Base-by-base conservation (phyloP, 257 asterid species). In the Pogostemon cablin region DNA sequence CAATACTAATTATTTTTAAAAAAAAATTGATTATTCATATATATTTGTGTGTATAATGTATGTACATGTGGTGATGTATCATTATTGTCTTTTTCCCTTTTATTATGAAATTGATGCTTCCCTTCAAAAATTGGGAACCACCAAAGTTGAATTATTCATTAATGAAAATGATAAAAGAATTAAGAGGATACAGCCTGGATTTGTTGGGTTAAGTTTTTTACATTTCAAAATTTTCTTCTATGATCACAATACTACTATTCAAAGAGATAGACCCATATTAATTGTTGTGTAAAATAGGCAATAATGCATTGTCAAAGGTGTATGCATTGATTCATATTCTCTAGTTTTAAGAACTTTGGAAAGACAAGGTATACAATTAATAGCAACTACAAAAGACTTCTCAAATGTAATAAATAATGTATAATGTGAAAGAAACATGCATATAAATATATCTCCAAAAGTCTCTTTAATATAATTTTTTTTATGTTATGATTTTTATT, bases 91-190 rank as follows among this genome's bases (percentile, higher is more conserved):
- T 63, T 37, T 76, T 3, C 25, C 49, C 76, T 39, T 69, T 69
- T 69, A 50, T 61, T 35, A 62, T 41, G 71, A 49, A 38, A 47
- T 53, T 37, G 9, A 70, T 69, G 11, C 76, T 71, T 71, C 11
- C 47, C 81, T 77, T 71, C 77, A 66, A 77, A 66, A 60, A 71
- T 77, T 35, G 77, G 81, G 78, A 77, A 77, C 77, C 68, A 72
- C 78, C 78, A 77, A 72, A 65, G 71, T 44, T 61, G 72, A 78
- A 78, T 67, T 77, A 77, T 72, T 68, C 72, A 68, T 67, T 53
- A 72, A 59, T 72, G 34, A 17, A 17, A 70, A 57, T 34, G 72
- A 48, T 73, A 64, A 73, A 73, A 43, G 68, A 12, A 54, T 25
- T 25, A 25, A 25, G 32, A 42, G 7, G 12, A 8, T 62, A 76